Conservation (phyloP, 495 filamentous ascomycete species). For the Podospora conica region DNA sequence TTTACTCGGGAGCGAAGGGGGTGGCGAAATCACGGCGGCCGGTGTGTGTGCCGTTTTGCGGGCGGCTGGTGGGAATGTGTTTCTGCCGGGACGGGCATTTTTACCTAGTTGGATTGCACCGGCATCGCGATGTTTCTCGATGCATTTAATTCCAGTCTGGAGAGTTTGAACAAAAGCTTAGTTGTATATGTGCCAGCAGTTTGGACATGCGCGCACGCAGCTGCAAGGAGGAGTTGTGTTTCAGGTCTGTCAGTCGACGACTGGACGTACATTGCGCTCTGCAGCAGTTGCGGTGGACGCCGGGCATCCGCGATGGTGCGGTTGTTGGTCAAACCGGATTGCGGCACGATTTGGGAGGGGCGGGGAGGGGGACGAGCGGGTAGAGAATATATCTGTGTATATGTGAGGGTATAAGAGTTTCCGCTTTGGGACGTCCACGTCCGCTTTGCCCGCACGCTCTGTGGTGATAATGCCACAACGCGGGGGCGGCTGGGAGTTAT, state of each 20-base stretch:
- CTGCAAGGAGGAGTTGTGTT: background rate
- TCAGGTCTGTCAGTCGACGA: background rate
- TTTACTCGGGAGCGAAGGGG: background rate
- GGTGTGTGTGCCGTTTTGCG: background rate
- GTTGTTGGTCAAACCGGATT: background rate
- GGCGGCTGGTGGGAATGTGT: too few species aligned
- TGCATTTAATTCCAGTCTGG: too few species aligned
- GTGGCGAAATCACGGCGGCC: background rate
- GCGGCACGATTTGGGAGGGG: background rate
- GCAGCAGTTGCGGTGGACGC: background rate
- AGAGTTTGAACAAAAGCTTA: too few species aligned
- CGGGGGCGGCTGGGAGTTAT: background rate
- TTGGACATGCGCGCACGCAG: too few species aligned
- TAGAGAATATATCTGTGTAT: background rate
- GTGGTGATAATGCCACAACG: too few species aligned
- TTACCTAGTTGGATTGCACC: background rate
- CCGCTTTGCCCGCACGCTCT: background rate
- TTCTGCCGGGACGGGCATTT: background rate
- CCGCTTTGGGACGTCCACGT: background rate
- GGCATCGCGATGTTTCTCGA: too few species aligned
- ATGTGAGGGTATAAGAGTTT: background rate
- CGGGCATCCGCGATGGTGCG: background rate
- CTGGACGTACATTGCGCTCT: background rate
- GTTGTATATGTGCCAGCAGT: too few species aligned
- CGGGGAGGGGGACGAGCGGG: background rate